Percentiles rank a stretch among this genome's conserved stretches.
Conservation (phyloP, 2,329 filamentous ascomycete species). For the Trichophyton benhamiae region DNA sequence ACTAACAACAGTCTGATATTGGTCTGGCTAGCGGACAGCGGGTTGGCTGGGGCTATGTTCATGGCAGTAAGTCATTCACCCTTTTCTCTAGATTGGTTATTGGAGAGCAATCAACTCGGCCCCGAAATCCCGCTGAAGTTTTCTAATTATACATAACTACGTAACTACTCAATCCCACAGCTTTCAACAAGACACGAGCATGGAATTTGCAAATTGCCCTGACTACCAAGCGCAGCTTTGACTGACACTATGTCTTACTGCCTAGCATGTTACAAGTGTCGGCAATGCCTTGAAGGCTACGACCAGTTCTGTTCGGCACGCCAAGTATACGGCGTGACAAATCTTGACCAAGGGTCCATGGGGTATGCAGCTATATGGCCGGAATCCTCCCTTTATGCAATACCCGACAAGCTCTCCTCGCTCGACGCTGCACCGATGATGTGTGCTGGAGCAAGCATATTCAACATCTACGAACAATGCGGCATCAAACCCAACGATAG, state of each 20-base stretch:
- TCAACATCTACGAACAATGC: constrained; percentile 38
- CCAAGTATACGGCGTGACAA: constrained; percentile 24
- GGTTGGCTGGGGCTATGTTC: constrained; percentile 33
- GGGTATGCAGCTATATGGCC: constrained; percentile 29
- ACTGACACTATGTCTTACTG: not conserved
- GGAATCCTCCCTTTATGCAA: constrained; percentile 26
- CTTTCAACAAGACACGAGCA: not conserved
- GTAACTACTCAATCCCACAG: not conserved
- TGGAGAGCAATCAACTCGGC: not conserved
- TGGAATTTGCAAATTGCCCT: not conserved
- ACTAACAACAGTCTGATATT: not conserved
- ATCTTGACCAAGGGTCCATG: constrained; percentile 29
- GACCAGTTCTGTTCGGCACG: constrained; percentile 20
- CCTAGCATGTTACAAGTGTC: constrained; percentile 18
- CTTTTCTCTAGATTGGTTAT: not conserved
- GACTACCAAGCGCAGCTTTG: not conserved
- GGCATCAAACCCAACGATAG: constrained; percentile 33
- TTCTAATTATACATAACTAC: not conserved
- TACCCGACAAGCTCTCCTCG: constrained; percentile 37
- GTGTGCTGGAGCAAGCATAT: constrained; percentile 42
- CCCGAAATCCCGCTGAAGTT: not conserved
- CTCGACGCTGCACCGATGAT: constrained; percentile 37
- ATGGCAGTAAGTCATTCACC: constrained; percentile 13
- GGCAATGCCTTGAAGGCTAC: constrained; percentile 19
- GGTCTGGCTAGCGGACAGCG: constrained; percentile 22